Conservation (phyloP, 148 eudicot genomes). For the Rhododendron henanense region DNA sequence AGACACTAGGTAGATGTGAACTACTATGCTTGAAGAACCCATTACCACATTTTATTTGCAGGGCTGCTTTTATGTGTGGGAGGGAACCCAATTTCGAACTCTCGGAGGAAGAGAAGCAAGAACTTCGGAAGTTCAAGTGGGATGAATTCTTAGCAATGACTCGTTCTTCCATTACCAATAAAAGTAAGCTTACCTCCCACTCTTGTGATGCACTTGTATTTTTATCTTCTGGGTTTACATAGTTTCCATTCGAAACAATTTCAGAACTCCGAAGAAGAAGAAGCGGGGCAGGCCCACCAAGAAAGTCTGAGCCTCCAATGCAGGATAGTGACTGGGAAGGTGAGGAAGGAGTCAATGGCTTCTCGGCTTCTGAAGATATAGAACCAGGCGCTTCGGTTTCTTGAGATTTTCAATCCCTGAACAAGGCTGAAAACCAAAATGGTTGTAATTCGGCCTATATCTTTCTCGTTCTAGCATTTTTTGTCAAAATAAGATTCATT, state of each 20-base stretch:
- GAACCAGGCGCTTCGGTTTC: constrained; percentile 29
- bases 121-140: constrained; percentile 68
- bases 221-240: background rate
- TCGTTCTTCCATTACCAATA: constrained; percentile 58
- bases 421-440: background rate
- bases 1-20: background rate
- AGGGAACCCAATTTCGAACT: constrained; percentile 84
- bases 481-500: background rate
- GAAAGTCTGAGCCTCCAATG: constrained; percentile 18
- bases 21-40: constrained; percentile 1
- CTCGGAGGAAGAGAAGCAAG: constrained; percentile 67
- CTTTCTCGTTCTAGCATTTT: no score
- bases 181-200: constrained; percentile 46
- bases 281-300: constrained; percentile 19
- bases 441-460: background rate
- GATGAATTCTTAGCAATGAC: constrained; percentile 73
- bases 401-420: constrained; percentile 16
- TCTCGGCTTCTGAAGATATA: constrained; percentile 42
- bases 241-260: background rate
- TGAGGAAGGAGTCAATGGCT: constrained; percentile 34
- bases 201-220: background rate
- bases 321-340: constrained; percentile 38
- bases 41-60: constrained; percentile 16
- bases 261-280: constrained; percentile 46
- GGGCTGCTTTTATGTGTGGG: constrained; percentile 96